Evolutionary conservation across 306 rosid genomes (phyloP).

Genomic region (Prinsepia uniflora): DNA sequence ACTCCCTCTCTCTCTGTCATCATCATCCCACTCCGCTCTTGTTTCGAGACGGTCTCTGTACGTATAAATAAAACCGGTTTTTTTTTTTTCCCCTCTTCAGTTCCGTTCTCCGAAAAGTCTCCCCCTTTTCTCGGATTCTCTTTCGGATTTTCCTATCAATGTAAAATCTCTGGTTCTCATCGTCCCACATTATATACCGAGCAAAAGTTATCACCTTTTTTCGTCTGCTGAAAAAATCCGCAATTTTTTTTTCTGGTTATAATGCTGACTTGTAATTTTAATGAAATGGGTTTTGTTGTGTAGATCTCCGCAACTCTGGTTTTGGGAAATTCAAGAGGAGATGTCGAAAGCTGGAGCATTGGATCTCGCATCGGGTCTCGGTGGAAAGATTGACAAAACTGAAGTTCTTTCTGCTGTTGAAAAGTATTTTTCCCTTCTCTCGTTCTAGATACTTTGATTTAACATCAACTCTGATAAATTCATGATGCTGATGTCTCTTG

Average conservation of each 20-base stretch:
- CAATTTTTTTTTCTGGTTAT: not conserved
- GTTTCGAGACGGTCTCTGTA: not conserved
- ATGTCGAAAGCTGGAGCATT: conserved; percentile 54
- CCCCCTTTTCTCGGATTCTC: not conserved
- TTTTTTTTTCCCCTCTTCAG: not conserved
- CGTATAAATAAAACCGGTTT: not conserved
- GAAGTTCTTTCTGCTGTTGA: conserved; percentile 77
- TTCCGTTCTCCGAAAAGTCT: not conserved
- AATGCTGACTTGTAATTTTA: not conserved
- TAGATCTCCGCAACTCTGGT: not conserved
- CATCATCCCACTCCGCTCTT: not conserved
- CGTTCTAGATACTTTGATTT: conserved; percentile 3
- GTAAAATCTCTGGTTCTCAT: conserved; percentile 2
- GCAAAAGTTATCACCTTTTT: not conserved
- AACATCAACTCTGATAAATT: not conserved
- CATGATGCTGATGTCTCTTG: not conserved
- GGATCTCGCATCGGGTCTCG: conserved; percentile 87
- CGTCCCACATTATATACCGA: not conserved
- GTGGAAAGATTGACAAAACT: conserved; percentile 72
- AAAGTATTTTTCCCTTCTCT: conserved; percentile 32
- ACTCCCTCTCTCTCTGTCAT: not conserved
- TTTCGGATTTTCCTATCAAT: conserved; percentile 6
- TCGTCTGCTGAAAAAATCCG: not conserved
- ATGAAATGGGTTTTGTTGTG: not conserved
- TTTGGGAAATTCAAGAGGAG: conserved; percentile 7